These are phyloP conservation scores for Candida chilensis DNA, from an alignment of 805 yeast species.

Conservation along the genomic window DNA sequence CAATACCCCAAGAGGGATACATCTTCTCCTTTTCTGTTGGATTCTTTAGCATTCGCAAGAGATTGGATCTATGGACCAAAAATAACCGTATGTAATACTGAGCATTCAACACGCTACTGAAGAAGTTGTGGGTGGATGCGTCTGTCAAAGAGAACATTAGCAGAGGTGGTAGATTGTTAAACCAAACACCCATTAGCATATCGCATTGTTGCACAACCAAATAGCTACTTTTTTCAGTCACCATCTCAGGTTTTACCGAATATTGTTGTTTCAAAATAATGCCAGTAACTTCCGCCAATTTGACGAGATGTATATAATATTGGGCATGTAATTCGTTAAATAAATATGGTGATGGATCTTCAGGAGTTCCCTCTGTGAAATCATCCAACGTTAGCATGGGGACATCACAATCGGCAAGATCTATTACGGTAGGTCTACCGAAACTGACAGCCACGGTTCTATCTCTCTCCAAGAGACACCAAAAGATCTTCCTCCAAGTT, in stretches of 20 bases:
- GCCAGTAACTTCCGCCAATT: conserved; percentile 64
- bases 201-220: conserved; percentile 60
- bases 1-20: conserved; percentile 74
- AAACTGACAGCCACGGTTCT: conserved; percentile 60
- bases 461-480: conserved; percentile 70
- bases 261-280: conserved; percentile 61
- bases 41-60: conserved; percentile 31
- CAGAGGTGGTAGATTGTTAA: conserved; percentile 53
- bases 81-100: conserved; percentile 70
- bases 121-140: conserved; percentile 40
- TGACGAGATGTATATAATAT: conserved; percentile 53
- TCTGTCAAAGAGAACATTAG: conserved; percentile 56
- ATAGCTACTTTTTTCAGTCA: conserved; percentile 28
- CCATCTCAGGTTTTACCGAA: conserved; percentile 56
- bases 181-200: conserved; percentile 71
- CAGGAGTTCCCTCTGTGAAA: conserved; percentile 44
- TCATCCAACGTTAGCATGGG: conserved; percentile 64
- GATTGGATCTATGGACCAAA: conserved; percentile 62
- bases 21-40: conserved; percentile 30
- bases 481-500: conserved; percentile 64
- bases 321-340: conserved; percentile 39
- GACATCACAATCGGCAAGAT: conserved; percentile 67
- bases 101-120: conserved; percentile 50
- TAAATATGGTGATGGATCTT: conserved; percentile 29
- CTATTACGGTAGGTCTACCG: conserved; percentile 64